Percentiles rank a stretch among this genome's conserved stretches.
Conservation (phyloP, 805 yeast species). For the Sugiyamaella lignohabitans region DNA sequence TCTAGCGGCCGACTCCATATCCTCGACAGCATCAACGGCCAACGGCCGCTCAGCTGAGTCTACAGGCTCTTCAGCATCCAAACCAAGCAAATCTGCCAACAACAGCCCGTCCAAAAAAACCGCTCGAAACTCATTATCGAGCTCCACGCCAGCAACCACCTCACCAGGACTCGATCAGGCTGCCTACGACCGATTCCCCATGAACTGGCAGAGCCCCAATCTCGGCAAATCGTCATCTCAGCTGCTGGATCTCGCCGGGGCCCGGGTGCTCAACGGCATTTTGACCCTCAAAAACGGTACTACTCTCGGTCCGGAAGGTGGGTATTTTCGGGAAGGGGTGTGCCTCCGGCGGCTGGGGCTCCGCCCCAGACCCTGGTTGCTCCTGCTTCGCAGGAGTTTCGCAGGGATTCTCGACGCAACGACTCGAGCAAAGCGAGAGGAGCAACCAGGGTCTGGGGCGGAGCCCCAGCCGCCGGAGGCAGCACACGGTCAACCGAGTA, state of each 20-base stretch:
- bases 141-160: slow-evolving; percentile 1
- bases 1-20: background rate
- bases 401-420: too few species aligned
- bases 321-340: slow-evolving; percentile 4
- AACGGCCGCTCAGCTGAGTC: background rate
- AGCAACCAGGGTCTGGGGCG: background rate
- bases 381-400: too few species aligned
- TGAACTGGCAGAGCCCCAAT: slow-evolving; percentile 30
- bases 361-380: too few species aligned
- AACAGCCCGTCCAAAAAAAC: background rate
- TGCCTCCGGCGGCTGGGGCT: too few species aligned
- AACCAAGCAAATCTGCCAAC: background rate
- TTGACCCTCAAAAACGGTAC: slow-evolving; percentile 27
- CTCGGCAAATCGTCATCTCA: slow-evolving; percentile 23
- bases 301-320: slow-evolving; percentile 27
- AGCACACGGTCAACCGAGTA: too few species aligned
- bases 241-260: slow-evolving; percentile 36
- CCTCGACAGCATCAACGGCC: background rate
- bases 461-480: slow-evolving; percentile 1
- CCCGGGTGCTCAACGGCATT: slow-evolving; percentile 31
- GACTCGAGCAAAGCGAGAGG: too few species aligned
- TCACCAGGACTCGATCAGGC: background rate
- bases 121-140: background rate
- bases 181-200: slow-evolving; percentile 16
- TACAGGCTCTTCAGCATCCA: background rate